phyloP scores from a whole-genome alignment of 1,284 basidiomycete genomes.

The Clitocybe nebularis region DNA sequence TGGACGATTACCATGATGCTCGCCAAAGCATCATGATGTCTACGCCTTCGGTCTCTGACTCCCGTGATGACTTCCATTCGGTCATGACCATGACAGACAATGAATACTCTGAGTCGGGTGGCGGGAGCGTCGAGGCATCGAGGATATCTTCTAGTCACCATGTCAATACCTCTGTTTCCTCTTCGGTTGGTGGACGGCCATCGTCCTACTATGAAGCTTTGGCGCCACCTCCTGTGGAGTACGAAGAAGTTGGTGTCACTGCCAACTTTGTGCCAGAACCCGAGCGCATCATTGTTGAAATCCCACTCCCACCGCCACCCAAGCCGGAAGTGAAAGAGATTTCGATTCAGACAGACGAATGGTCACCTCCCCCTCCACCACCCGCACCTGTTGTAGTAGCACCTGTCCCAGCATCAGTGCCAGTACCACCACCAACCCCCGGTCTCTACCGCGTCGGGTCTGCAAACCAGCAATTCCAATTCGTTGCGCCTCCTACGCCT shows the following conservation, averaged over 20 bases:
- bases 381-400: slow-evolving; percentile 25
- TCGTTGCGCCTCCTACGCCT: slow-evolving; percentile 53
- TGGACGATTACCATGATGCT: slow-evolving; percentile 83
- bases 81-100: slow-evolving; percentile 70
- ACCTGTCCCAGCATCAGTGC: slow-evolving; percentile 23
- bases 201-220: slow-evolving; percentile 33
- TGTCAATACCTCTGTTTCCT: slow-evolving; percentile 22
- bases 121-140: slow-evolving; percentile 68
- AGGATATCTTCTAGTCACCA: slow-evolving; percentile 27
- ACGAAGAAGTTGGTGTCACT: slow-evolving; percentile 34
- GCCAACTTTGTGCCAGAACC: slow-evolving; percentile 32
- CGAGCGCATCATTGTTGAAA: slow-evolving; percentile 24
- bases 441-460: slow-evolving; percentile 57
- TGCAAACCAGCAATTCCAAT: slow-evolving; percentile 69
- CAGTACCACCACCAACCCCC: slow-evolving; percentile 26
- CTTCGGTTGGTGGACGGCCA: slow-evolving; percentile 21
- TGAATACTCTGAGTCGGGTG: slow-evolving; percentile 50
- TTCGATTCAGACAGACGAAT: slow-evolving; percentile 74
- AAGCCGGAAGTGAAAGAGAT: slow-evolving; percentile 68
- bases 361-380: slow-evolving; percentile 42
- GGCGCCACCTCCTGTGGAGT: slow-evolving; percentile 22
- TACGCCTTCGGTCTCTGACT: slow-evolving; percentile 47
- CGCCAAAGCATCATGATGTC: slow-evolving; percentile 65
- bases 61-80: slow-evolving; percentile 72
- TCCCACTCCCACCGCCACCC: slow-evolving; percentile 28